A percentile compares a stretch with the other conserved stretches of the same genome.
These are phyloP conservation scores for Decorospora gaudefroyi DNA, from an alignment of 2,329 filamentous ascomycete species.

Conservation along the genomic window DNA sequence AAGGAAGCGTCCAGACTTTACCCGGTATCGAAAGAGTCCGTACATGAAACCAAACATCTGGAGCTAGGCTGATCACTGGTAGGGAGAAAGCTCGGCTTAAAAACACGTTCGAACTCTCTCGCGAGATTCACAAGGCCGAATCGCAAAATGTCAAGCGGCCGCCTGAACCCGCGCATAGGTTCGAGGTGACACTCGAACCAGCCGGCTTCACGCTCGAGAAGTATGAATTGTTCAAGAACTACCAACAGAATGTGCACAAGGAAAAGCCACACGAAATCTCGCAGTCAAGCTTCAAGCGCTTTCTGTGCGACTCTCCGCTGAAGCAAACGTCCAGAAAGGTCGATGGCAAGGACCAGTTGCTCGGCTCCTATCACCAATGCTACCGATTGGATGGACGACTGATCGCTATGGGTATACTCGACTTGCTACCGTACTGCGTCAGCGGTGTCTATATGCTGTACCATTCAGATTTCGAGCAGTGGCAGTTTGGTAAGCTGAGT, in stretches of 20 bases:
- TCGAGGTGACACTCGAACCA: slow-evolving; percentile 71
- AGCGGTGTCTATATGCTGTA: slow-evolving; percentile 86
- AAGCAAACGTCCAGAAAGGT: slow-evolving; percentile 51
- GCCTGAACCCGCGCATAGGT: slow-evolving; percentile 67
- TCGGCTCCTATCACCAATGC: slow-evolving; percentile 82
- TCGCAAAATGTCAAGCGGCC: slow-evolving; percentile 58
- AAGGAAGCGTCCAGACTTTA: slow-evolving; percentile 66
- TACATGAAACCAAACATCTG: background rate
- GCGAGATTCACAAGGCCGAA: slow-evolving; percentile 73
- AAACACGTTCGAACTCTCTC: slow-evolving; percentile 68
- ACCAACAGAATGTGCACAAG: slow-evolving; percentile 73
- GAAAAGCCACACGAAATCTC: slow-evolving; percentile 65
- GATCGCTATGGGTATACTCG: slow-evolving; percentile 75
- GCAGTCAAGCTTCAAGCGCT: slow-evolving; percentile 66
- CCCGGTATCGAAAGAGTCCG: slow-evolving; percentile 69
- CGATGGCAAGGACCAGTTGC: slow-evolving; percentile 57
- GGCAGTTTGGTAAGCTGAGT: slow-evolving; percentile 74
- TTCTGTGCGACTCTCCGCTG: slow-evolving; percentile 74
- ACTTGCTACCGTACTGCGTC: slow-evolving; percentile 75
- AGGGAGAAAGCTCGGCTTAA: slow-evolving; percentile 65
- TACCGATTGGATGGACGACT: slow-evolving; percentile 77
- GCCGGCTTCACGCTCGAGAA: slow-evolving; percentile 77
- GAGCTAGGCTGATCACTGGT: slow-evolving; percentile 6
- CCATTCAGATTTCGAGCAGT: slow-evolving; percentile 71
- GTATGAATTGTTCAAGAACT: slow-evolving; percentile 71